Evolutionary conservation across 2,329 filamentous ascomycete genomes (phyloP).

Genomic region (Paraconiothyrium sp.): DNA sequence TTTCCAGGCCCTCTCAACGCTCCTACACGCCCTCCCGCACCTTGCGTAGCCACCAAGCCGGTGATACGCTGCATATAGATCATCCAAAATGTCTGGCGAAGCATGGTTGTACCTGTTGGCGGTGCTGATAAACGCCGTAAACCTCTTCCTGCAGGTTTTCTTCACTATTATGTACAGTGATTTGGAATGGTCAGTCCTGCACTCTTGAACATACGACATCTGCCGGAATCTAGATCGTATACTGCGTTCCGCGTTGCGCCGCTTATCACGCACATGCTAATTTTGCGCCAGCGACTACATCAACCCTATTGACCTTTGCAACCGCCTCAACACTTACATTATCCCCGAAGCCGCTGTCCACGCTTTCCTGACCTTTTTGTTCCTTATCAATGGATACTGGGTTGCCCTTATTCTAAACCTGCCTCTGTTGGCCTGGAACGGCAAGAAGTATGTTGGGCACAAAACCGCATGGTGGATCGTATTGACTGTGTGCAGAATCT

Average conservation of each 20-base stretch:
- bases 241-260: background rate
- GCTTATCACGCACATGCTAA: constrained; percentile 37
- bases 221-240: background rate
- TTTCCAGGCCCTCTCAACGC: constrained; percentile 22
- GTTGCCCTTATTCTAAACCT: constrained; percentile 89
- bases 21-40: constrained; percentile 23
- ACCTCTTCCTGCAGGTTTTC: constrained; percentile 99
- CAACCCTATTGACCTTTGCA: constrained; percentile 99
- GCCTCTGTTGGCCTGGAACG: constrained; percentile 90
- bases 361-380: constrained; percentile 92
- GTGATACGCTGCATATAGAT: constrained; percentile 36
- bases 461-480: background rate
- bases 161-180: constrained; percentile 99
- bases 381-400: constrained; percentile 99
- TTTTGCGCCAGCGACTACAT: constrained; percentile 85
- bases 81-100: constrained; percentile 86
- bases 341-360: constrained; percentile 98
- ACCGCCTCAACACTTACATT: constrained; percentile 99
- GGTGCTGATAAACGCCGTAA: constrained; percentile 99
- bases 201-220: background rate
- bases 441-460: constrained; percentile 85
- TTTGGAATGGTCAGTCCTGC: constrained; percentile 87
- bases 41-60: constrained; percentile 19
- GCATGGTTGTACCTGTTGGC: constrained; percentile 98
- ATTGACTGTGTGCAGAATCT: constrained; percentile 72